Evolutionary conservation across 208 protist genomes (phyloP), one percentile per base, ranked within the genome.

Genomic region (Trypanosoma melophagium): DNA sequence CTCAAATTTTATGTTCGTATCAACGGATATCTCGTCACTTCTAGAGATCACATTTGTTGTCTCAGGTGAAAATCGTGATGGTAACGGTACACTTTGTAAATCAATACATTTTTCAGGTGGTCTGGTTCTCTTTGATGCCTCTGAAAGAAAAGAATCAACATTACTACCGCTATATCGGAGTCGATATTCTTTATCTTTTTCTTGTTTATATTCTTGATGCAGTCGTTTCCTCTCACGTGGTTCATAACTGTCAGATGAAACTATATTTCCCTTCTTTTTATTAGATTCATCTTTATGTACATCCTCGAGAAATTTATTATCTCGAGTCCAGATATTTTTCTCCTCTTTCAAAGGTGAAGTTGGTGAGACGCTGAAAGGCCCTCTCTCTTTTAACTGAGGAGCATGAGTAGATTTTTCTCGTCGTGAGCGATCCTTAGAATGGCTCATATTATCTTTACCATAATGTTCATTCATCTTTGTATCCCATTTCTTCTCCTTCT

Each of bases 1-100:
- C 21, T 1, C 21, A 8, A 42, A 22, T 12, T 16, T 44, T 5
- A 7, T 5, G 5, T 35, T 35, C 5, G 28, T 77, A 28, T 69
- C 16, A 24, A 42, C 53, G 17, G 56, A 47, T 24, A 50, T 65
- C 5, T 25, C 49, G 35, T 24, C 51, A 59, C 13, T 49, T 50
- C 28, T 4, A 24, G 57, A 50, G 13, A 50, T 51, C 7, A 28
- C 58, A 3, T 16, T 44, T 47, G 9, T 38, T 50, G 63, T 63
- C 22, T 57, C 55, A 13, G 59, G n/a, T 44, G 19, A 28, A 31
- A 60, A 28, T 19, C 31, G 28, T 28, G 53, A 42, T 16, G 21
- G 31, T 4, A 58, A 17, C 7, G 53, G 40, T 19, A 3, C 24
- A 17, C 21, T 35, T 13, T 58, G 53, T 7, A 58, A 24, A 28